Evolutionary conservation across 1,139 yeast genomes (phyloP).

Genomic region (Suhomyces atakaporum): DNA sequence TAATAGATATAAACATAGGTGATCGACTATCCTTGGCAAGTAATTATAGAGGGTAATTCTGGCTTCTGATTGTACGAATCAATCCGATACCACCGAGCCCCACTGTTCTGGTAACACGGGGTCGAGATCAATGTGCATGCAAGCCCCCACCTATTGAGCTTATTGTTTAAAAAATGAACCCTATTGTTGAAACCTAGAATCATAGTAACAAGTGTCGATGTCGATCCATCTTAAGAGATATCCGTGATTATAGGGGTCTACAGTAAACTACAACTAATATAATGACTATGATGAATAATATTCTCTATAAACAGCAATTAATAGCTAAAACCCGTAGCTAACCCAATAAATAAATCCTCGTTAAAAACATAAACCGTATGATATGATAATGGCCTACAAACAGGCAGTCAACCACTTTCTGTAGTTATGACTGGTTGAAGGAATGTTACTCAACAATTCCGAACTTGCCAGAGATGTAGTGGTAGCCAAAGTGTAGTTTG

Average conservation of each 20-base stretch:
- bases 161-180: too few species aligned
- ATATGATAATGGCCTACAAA: conserved; percentile 17
- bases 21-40: too few species aligned
- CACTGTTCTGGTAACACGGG: neutral
- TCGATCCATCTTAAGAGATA: too few species aligned
- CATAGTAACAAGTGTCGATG: too few species aligned
- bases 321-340: conserved; percentile 11
- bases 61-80: too few species aligned
- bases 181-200: too few species aligned
- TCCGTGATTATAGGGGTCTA: too few species aligned
- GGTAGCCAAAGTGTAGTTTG: conserved; percentile 19
- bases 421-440: conserved; percentile 44
- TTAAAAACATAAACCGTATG: conserved; percentile 7
- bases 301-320: conserved; percentile 11
- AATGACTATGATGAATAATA: conserved; percentile 3
- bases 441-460: conserved; percentile 18
- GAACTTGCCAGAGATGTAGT: conserved; percentile 11
- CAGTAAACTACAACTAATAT: too few species aligned
- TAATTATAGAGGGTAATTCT: too few species aligned
- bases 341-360: conserved; percentile 11
- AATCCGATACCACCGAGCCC: conserved; percentile 1
- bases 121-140: conserved; percentile 2
- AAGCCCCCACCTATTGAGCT: conserved; percentile 1
- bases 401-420: conserved; percentile 47
- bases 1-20: too few species aligned